Percentiles rank a stretch among this genome's conserved stretches.
Conservation (phyloP, 2,329 filamentous ascomycete species). For the Trichoderma semiorbis region DNA sequence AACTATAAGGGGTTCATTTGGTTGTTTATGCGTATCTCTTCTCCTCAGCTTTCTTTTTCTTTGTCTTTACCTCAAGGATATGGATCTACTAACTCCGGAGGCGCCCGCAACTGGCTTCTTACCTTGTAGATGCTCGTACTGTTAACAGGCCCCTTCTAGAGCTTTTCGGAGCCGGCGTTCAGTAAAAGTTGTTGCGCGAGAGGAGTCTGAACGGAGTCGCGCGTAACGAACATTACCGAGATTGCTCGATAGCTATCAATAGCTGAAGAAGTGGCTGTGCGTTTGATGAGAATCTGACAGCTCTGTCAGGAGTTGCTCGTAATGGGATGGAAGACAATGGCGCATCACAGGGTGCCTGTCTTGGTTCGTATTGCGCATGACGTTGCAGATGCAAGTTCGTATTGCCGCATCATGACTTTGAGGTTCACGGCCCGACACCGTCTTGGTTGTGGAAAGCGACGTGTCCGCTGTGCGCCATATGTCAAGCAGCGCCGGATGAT, state of each 20-base stretch:
- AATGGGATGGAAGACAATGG: not conserved
- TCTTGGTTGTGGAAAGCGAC: not conserved
- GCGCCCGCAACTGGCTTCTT: not conserved
- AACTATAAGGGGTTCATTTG: not conserved
- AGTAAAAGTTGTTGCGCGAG: not conserved
- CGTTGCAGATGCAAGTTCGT: not conserved
- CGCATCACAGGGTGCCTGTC: not conserved
- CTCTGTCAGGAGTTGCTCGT: not conserved
- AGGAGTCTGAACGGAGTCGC: not conserved
- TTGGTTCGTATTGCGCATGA: not conserved
- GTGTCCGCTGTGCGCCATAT: not conserved
- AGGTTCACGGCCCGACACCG: not conserved
- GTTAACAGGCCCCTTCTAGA: not conserved
- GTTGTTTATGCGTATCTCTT: not conserved
- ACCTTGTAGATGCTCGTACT: not conserved
- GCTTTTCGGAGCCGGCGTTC: not conserved
- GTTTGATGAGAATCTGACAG: not conserved
- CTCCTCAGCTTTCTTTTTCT: not conserved
- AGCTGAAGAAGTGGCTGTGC: not conserved
- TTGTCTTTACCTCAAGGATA: not conserved
- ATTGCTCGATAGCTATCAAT: not conserved
- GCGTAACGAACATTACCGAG: not conserved
- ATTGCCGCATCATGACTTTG: not conserved
- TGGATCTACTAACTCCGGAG: not conserved
- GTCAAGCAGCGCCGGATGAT: not conserved